Evolutionary conservation across 768 basidiomycete species (phyloP).

Genomic region (Auricularia cornea): DNA sequence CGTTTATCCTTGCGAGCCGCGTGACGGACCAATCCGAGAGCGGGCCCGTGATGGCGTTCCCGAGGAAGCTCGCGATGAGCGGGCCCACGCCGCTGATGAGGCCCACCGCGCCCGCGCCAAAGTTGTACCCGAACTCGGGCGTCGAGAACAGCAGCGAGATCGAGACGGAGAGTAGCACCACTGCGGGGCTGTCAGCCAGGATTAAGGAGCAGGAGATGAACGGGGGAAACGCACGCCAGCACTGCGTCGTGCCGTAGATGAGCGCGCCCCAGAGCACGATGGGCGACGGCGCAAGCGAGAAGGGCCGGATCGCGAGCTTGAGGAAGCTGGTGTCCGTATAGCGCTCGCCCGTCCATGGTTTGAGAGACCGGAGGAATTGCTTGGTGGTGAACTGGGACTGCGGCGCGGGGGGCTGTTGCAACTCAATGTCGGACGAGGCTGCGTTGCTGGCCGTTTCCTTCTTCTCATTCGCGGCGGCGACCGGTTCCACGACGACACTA

Average conservation of each 20-base stretch:
- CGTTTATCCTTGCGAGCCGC: constrained; percentile 7
- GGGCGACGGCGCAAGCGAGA: constrained; percentile 7
- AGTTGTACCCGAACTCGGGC: constrained; percentile 10
- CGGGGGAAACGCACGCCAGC: constrained; percentile 4
- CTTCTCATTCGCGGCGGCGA: no score
- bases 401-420: no score
- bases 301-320: constrained; percentile 4
- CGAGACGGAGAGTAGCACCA: constrained; percentile 12
- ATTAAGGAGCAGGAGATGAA: no score
- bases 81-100: constrained; percentile 14
- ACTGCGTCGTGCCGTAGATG: constrained; percentile 10
- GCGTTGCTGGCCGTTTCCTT: no score
- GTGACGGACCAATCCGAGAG: constrained; percentile 5
- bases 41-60: constrained; percentile 8
- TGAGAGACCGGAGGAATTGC: constrained; percentile 1
- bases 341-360: constrained; percentile 1
- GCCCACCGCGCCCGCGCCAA: constrained; percentile 10
- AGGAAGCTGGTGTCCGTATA: constrained; percentile 5
- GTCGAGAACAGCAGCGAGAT: constrained; percentile 12
- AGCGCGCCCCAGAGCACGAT: constrained; percentile 9
- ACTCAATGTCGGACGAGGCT: no score
- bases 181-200: not conserved
- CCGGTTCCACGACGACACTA: no score
- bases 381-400: no score
- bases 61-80: constrained; percentile 4